Base-by-base conservation (phyloP, 805 yeast genomes). In the Candida sphagnicola region DNA sequence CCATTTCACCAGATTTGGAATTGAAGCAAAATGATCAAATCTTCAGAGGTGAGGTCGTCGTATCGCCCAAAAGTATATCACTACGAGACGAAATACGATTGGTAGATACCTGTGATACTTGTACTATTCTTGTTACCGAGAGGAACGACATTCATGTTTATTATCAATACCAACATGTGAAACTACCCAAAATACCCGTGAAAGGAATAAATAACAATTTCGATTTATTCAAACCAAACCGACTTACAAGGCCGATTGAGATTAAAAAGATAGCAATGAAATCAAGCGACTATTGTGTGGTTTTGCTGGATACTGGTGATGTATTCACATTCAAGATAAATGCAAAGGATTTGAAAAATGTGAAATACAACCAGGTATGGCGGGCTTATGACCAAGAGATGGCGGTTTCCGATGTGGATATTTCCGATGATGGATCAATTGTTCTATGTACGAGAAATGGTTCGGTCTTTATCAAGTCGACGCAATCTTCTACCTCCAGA, bases 391-490 rank as follows among this genome's bases (percentile, higher is more conserved):
- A 75, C 35, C 55, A 59, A 8, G 80, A 77, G 47, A 61, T 77
- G 70, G 67, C 64, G 39, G 87, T 78, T 34, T 65, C 62, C 3
- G 95, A 87, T 59, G 73, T 85, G 23, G 91, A 81, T 50, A 70
- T 82, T 31, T 75, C 84, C 2, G 65, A 61, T 13, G 85, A 82
- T 50, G 95, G 95, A 0, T 78, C 85, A 0, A 56, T 86, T 2
- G 64, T 89, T 1, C 54, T 90, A 1, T 75, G 84, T 45, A 82
- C 93, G 0, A 57, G 66, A 15, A 78, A 79, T 35, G 96, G 96
- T 0, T 73, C 82, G 16, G 85, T 77, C 0, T 87, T 75, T 47
- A 64, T 67, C 46, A 72, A 62, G 45, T 47, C 61, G 3, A 47
- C 34, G n/a, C 45, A 47, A 32, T 36, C 56, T n/a, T 35, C 26